Evolutionary conservation across 2,329 filamentous ascomycete species (phyloP).

Genomic region (Fusarium staphyleae): DNA sequence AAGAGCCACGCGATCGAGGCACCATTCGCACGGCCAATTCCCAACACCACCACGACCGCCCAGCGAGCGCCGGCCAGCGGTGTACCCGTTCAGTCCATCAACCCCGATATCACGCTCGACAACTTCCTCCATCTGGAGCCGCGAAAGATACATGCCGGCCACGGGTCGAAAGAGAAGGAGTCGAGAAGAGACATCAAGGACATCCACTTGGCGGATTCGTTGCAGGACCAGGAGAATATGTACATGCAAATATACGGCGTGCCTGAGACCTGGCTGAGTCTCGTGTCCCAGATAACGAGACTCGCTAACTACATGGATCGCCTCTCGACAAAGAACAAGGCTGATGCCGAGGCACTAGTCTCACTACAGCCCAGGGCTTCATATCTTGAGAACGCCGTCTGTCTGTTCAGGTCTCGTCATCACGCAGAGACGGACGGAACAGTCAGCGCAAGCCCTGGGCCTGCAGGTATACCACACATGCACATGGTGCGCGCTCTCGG

Average conservation of each 20-base stretch:
- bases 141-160: slow-evolving; percentile 8
- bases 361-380: slow-evolving; percentile 23
- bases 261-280: slow-evolving; percentile 35
- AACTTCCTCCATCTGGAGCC: slow-evolving; percentile 35
- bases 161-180: slow-evolving; percentile 14
- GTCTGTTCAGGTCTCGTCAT: slow-evolving; percentile 27
- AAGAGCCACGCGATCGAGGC: slow-evolving; percentile 25
- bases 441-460: slow-evolving; percentile 3
- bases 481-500: slow-evolving; percentile 34
- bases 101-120: slow-evolving; percentile 27
- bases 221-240: slow-evolving; percentile 33
- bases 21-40: slow-evolving; percentile 1
- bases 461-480: slow-evolving; percentile 30
- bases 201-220: slow-evolving; percentile 26
- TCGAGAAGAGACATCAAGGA: slow-evolving; percentile 25
- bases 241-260: slow-evolving; percentile 38
- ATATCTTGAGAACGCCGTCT: slow-evolving; percentile 33
- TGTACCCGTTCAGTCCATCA: slow-evolving; percentile 13
- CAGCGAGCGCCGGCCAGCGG: neutral
- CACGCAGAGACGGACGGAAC: slow-evolving; percentile 1
- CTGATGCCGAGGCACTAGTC: slow-evolving; percentile 22
- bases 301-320: slow-evolving; percentile 33
- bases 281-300: slow-evolving; percentile 32
- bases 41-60: neutral
- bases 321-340: slow-evolving; percentile 5